These are phyloP conservation scores for Sextonia rubra DNA, from an alignment of 164 flowering plant species.

Conservation along the genomic window DNA sequence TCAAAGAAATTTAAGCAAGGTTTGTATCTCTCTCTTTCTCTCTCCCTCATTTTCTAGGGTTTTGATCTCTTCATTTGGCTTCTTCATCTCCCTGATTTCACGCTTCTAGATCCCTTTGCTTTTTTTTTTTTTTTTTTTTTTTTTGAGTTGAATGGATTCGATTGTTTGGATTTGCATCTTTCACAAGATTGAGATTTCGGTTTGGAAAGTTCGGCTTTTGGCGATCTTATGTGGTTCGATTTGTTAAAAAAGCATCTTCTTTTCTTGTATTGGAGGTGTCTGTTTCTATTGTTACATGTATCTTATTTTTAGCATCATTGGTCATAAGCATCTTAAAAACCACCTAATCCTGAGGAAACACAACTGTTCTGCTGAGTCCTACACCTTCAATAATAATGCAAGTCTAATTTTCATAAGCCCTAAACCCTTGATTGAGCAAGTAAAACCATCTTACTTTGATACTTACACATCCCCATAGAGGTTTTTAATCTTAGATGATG, in stretches of 20 bases:
- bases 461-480: background rate
- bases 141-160: background rate
- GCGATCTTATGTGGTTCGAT: background rate
- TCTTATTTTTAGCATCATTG: background rate
- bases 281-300: background rate
- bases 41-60: background rate
- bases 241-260: no score
- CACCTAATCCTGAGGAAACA: background rate
- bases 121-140: no score
- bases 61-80: background rate
- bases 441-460: background rate
- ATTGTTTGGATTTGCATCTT: background rate
- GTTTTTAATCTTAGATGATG: background rate
- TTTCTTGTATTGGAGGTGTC: no score
- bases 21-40: slow-evolving; percentile 3
- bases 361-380: background rate
- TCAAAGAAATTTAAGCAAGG: slow-evolving; percentile 27
- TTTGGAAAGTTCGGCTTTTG: background rate
- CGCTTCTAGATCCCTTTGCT: background rate
- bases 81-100: background rate
- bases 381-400: background rate
- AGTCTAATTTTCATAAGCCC: background rate
- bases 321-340: background rate
- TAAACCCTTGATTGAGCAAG: background rate
- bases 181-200: background rate